Base-by-base conservation (phyloP, 129 eudicot species). In the Tanacetum coccineum region DNA sequence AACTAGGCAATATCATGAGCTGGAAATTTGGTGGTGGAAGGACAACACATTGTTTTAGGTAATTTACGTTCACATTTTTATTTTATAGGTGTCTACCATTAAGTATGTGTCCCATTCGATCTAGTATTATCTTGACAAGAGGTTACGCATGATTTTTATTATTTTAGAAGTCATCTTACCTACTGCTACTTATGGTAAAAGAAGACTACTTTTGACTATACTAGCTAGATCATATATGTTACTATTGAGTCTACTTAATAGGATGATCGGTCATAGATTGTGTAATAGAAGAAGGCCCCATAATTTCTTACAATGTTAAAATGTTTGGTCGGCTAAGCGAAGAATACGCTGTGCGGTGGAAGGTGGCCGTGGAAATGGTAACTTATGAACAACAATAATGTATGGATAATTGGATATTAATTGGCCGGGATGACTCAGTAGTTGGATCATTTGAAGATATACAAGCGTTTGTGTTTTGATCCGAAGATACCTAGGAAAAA, bases 191-290 rank as follows among this genome's bases (percentile, higher is more conserved):
- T 59, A 18, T 45, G 74, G 74, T 47, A 70, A 59, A 45, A 70
- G 44, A 13, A 57, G 7, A 26, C 22, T 71, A 59, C 48, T 48
- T 71, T 71, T 71, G 68, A 61, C 75, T 48, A 60, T 68, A 13
- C 63, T 53, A 67, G 70, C 55, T 55, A 19, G 22, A 44, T 58
- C 47, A 42, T 22, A 58, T 42, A 70, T 36, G 66, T 57, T 70
- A 28, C 66, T 57, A 25, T 59, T 25, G 72, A 58, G 45, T 70
- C 60, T 60, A 59, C 59, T n/a, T 59, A 32, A 60, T 60, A 71
- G 75, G 66, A 44, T 70, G 74, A 44, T 45, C 59, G 74, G 74
- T 70, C 74, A 70, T 44, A 70, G 47, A 58, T 70, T 45, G 13
- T 70, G 57, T n/a, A 45, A 59, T 57, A 47, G 56, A 25, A 36